Evolutionary conservation across 2,329 filamentous ascomycete genomes (phyloP).

Genomic region (Aaosphaeria pasadenensis): DNA sequence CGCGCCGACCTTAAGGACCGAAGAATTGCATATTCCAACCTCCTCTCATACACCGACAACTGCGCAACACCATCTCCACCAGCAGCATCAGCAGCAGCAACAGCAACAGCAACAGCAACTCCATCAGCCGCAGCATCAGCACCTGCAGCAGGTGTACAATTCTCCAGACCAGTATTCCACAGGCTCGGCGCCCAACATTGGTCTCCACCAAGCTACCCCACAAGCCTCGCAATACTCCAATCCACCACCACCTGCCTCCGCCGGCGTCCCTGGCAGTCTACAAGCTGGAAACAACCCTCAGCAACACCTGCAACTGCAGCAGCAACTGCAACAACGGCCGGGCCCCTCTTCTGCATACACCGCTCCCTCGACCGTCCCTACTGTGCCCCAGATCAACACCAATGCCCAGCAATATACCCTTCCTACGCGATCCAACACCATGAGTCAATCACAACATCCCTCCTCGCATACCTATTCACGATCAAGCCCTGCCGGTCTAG

Average conservation of each 20-base stretch:
- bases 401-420: conserved; percentile 61
- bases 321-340: conserved; percentile 51
- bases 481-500: conserved; percentile 71
- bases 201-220: conserved; percentile 57
- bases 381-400: conserved; percentile 48
- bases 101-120: conserved; percentile 20
- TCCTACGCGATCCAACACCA: conserved; percentile 63
- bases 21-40: conserved; percentile 47
- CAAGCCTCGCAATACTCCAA: conserved; percentile 44
- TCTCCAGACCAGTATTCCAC: conserved; percentile 49
- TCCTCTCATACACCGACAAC: conserved; percentile 54
- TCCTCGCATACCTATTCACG: conserved; percentile 65
- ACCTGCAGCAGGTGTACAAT: conserved; percentile 48
- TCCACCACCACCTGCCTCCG: conserved; percentile 18
- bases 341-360: conserved; percentile 54
- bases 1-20: conserved; percentile 36
- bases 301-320: conserved; percentile 45
- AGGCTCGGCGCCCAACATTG: conserved; percentile 53
- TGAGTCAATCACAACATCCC: conserved; percentile 42
- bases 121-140: conserved; percentile 31
- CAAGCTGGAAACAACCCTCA: conserved; percentile 50
- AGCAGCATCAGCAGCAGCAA: conserved; percentile 21
- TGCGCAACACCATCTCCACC: conserved; percentile 36
- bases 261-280: conserved; percentile 58
- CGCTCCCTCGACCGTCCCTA: conserved; percentile 56